Evolutionary conservation across 805 yeast species (phyloP).

Genomic region (Yamadazyma akitaensis): DNA sequence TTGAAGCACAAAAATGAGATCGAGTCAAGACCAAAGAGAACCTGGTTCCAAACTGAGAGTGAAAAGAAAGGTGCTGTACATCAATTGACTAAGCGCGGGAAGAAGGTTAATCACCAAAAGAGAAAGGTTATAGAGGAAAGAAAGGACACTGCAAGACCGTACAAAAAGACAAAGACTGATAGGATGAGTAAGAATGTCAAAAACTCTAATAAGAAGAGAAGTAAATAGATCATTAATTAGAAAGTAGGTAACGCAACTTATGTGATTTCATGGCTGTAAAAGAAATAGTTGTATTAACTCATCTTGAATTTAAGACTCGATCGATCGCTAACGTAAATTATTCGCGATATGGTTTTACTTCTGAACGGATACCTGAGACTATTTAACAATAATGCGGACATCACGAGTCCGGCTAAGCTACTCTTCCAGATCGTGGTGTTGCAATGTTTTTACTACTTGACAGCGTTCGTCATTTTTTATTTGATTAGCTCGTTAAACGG

Average conservation of each 20-base stretch:
- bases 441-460: constrained; percentile 73
- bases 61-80: constrained; percentile 46
- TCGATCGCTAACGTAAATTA: not conserved
- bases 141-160: constrained; percentile 54
- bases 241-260: not conserved
- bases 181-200: constrained; percentile 40
- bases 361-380: constrained; percentile 22
- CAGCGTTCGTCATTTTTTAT: constrained; percentile 66
- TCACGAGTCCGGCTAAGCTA: constrained; percentile 31
- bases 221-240: not conserved
- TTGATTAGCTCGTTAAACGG: constrained; percentile 70
- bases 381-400: constrained; percentile 26
- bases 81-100: constrained; percentile 47
- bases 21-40: constrained; percentile 85
- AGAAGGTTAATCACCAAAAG: constrained; percentile 62
- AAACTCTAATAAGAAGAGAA: constrained; percentile 21
- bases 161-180: constrained; percentile 78
- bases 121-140: constrained; percentile 65
- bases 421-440: constrained; percentile 67
- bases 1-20: constrained; percentile 80
- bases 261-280: not conserved
- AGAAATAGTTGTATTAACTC: not conserved
- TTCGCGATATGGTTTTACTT: constrained; percentile 1
- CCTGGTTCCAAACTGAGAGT: constrained; percentile 82
- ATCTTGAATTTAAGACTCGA: not conserved